phyloP scores from a whole-genome alignment of 345 rosid species.

The Melaleuca quinquenervia region DNA sequence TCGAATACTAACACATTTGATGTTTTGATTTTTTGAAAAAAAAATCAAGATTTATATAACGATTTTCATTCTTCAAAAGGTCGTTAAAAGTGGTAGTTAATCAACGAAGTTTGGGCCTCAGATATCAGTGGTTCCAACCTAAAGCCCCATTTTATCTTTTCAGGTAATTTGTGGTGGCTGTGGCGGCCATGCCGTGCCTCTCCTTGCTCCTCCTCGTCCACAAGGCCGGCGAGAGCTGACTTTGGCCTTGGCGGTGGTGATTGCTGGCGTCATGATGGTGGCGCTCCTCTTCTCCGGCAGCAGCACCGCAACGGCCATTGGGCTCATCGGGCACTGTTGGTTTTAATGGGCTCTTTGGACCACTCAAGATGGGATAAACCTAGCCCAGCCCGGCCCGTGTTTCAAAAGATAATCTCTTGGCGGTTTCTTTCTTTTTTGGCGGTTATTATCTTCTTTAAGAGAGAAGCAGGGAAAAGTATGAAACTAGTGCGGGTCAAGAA shows the following conservation, averaged over 20 bases:
- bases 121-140: background rate
- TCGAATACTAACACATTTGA: background rate
- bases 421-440: too few relatives aligned
- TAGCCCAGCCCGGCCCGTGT: too few relatives aligned
- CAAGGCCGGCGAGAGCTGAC: background rate
- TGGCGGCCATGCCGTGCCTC: constrained; percentile 33
- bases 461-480: too few relatives aligned
- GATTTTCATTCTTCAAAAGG: background rate
- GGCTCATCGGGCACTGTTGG: too few relatives aligned
- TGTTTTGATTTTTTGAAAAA: background rate
- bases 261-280: constrained; percentile 40
- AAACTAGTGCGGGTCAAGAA: too few relatives aligned
- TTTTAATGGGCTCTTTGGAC: too few relatives aligned
- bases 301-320: constrained; percentile 49
- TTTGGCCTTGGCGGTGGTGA: background rate
- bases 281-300: constrained; percentile 45
- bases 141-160: background rate
- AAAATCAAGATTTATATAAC: background rate
- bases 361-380: too few relatives aligned
- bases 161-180: constrained; percentile 39
- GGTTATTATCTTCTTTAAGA: too few relatives aligned
- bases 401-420: too few relatives aligned
- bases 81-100: background rate
- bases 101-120: background rate
- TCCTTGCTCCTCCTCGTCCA: constrained; percentile 19